Evolutionary conservation across 176 grass and related monocot species (phyloP), one percentile per base, ranked within the genome.

Genomic region (Poa pratensis): DNA sequence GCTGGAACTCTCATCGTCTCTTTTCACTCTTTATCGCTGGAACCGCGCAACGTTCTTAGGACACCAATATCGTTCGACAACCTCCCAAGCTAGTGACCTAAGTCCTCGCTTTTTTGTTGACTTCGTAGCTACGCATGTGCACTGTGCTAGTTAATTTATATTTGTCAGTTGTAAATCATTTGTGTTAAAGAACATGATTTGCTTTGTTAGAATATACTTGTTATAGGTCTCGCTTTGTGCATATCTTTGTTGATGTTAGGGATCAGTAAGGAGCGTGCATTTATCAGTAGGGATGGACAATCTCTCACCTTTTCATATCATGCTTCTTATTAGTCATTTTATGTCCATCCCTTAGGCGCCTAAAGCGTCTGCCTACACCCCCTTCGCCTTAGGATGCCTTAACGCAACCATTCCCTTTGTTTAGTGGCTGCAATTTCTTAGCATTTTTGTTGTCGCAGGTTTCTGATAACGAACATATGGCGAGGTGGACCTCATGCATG

Each of bases 401-500:
- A 32, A 32, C 30, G 30, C 30, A 32, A 32, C 30, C 30, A 32
- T 32, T 32, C 30, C 70, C 40, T 42, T 42, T 42, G 40, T 42
- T 42, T 42, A 42, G 40, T 42, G 1, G 40, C 40, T 42, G 40
- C 40, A 42, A 42, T 42, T 42, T 42, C 40, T 81, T 53, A 64
- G 42, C 19, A 48, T 77, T 50, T 9, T 76, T 23, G 55, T 46
- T 80, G 67, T 84, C 83, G 27, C 88, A 99, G 97, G 97, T 94
- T 85, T 87, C 88, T 73, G 94, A 99, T 87, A 64, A 91, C 37
- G 97, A 99, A 26, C 97, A 99, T 60, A 94, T 96, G 1, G 92
- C 94, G 79, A 92, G 97, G 85, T 92, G 88, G 82, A 94, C 82
- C 75, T 96, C 97, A 72, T 99, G 97, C 92, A 96, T 99, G 94